phyloP scores from a whole-genome alignment of 108 stramenopile genomes.

The Licmophora abbreviata region DNA sequence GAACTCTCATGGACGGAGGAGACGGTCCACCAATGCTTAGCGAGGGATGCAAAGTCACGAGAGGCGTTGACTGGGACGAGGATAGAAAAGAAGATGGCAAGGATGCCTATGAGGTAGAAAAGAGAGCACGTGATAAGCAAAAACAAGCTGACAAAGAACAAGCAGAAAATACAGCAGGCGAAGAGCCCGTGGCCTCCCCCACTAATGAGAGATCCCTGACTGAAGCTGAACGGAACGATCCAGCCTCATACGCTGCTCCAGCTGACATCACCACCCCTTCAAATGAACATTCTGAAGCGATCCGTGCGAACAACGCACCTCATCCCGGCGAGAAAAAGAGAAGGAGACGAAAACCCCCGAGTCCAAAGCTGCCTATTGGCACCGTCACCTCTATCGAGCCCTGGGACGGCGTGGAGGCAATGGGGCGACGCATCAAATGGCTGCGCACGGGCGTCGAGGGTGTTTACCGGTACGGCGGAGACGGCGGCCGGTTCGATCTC shows the following conservation, averaged over 20 bases:
- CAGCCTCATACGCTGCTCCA: not conserved
- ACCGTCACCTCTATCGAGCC: slow-evolving; percentile 68
- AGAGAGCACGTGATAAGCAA: slow-evolving; percentile 42
- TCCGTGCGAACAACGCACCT: slow-evolving; percentile 4
- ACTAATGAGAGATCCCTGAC: not conserved
- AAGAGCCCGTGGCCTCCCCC: slow-evolving; percentile 16
- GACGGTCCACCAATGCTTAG: slow-evolving; percentile 82
- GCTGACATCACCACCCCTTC: not conserved
- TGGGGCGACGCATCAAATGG: slow-evolving; percentile 73
- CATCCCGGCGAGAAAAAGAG: slow-evolving; percentile 9
- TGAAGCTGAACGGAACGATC: slow-evolving; percentile 5
- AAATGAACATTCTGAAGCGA: too few species aligned
- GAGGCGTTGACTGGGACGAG: slow-evolving; percentile 62
- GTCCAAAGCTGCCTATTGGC: slow-evolving; percentile 72
- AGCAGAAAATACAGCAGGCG: slow-evolving; percentile 7
- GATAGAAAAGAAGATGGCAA: slow-evolving; percentile 62
- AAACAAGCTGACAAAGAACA: slow-evolving; percentile 22
- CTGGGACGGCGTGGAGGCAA: slow-evolving; percentile 65
- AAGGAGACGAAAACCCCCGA: slow-evolving; percentile 53
- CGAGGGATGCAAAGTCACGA: slow-evolving; percentile 64
- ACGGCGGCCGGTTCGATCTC: slow-evolving; percentile 80
- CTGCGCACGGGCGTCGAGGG: slow-evolving; percentile 72
- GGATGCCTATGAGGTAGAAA: slow-evolving; percentile 62
- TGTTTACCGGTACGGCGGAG: slow-evolving; percentile 82
- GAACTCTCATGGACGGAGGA: slow-evolving; percentile 79